Evolutionary conservation across 176 grass and related monocot species (phyloP).

Genomic region (Carex pumila): DNA sequence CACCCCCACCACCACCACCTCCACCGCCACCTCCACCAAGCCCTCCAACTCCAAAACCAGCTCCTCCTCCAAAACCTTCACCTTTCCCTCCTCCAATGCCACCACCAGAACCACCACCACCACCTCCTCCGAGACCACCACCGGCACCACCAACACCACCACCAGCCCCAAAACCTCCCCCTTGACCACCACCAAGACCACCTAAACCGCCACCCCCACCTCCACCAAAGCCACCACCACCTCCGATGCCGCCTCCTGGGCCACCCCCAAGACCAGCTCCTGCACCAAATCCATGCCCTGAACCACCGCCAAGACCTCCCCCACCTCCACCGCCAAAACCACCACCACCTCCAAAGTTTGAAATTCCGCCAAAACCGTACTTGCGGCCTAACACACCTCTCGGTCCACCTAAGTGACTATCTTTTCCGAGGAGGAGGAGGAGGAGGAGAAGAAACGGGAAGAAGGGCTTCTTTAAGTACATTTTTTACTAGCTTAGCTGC

Average conservation of each 20-base stretch:
- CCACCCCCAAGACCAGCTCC: constrained; percentile 13
- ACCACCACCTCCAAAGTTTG: constrained; percentile 3
- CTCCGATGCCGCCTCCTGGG: background rate
- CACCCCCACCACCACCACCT: background rate
- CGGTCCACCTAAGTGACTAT: background rate
- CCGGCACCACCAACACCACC: constrained; percentile 4
- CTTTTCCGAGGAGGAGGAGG: background rate
- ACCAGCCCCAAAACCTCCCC: constrained; percentile 16
- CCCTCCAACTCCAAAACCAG: constrained; percentile 1
- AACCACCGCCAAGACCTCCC: constrained; percentile 9
- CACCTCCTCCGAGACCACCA: constrained; percentile 19
- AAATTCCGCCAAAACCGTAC: background rate
- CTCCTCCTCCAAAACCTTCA: constrained; percentile 7
- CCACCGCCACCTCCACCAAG: background rate
- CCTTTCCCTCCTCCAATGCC: constrained; percentile 3
- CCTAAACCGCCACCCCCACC: constrained; percentile 21
- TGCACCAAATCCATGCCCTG: background rate
- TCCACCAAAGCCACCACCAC: constrained; percentile 19
- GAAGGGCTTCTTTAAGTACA: background rate
- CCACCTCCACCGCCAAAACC: constrained; percentile 10
- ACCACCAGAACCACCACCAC: constrained; percentile 9
- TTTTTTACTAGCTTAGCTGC: background rate
- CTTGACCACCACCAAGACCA: constrained; percentile 9
- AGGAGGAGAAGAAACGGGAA: background rate
- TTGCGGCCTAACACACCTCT: background rate